Conservation (phyloP, 2,329 filamentous ascomycete species). For the Thermoascus crustaceus region DNA sequence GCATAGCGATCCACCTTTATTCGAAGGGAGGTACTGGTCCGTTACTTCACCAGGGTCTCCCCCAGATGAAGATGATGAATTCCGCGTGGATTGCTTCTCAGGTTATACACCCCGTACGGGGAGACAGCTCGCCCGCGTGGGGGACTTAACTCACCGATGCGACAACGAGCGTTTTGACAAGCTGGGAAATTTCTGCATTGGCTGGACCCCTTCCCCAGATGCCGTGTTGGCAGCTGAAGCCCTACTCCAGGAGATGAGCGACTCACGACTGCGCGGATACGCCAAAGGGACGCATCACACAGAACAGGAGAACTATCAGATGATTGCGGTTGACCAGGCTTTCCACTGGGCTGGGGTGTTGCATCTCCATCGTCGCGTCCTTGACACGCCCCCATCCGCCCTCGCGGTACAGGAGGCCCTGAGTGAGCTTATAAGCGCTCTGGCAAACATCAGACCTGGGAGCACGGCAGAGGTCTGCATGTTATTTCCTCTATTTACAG, state of each 20-base stretch:
- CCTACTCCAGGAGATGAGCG: slow-evolving; percentile 54
- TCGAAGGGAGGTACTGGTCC: slow-evolving; percentile 42
- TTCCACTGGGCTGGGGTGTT: slow-evolving; percentile 74
- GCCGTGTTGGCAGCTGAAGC: slow-evolving; percentile 50
- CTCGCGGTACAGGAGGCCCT: slow-evolving; percentile 56
- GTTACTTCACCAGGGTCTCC: slow-evolving; percentile 40
- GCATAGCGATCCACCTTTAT: slow-evolving; percentile 44
- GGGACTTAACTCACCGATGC: slow-evolving; percentile 60
- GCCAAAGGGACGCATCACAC: slow-evolving; percentile 33
- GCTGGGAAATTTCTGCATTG: slow-evolving; percentile 40
- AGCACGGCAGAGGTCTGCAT: slow-evolving; percentile 66
- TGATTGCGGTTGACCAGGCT: slow-evolving; percentile 62
- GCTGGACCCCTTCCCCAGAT: slow-evolving; percentile 52
- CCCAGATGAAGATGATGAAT: slow-evolving; percentile 51
- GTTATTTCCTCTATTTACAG: slow-evolving; percentile 75
- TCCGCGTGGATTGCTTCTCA: slow-evolving; percentile 70
- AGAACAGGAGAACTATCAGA: slow-evolving; percentile 36
- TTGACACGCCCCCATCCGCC: slow-evolving; percentile 53
- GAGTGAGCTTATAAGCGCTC: slow-evolving; percentile 52
- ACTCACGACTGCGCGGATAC: slow-evolving; percentile 40
- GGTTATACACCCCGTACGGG: slow-evolving; percentile 68
- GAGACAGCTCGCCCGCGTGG: slow-evolving; percentile 62
- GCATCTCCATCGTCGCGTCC: slow-evolving; percentile 65
- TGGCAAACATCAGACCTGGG: slow-evolving; percentile 56
- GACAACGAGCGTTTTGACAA: slow-evolving; percentile 57